phyloP scores from a whole-genome alignment of 176 grass and related monocot species.

The maize (Zea mays) region Zm-B73-REFERENCE-NAM-5.0 NC_050104.1:76764501-76765000 shows the following conservation, averaged over 20 bases:
- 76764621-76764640: slow-evolving; percentile 43
- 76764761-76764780: neutral
- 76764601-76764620: slow-evolving; percentile 39
- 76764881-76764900: slow-evolving; percentile 17
- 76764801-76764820: slow-evolving; percentile 29
- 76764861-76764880: neutral
- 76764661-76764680: neutral
- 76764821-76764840: neutral
- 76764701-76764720: slow-evolving; percentile 15
- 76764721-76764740: slow-evolving; percentile 6
- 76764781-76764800: slow-evolving; percentile 18
- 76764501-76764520: neutral
- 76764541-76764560: slow-evolving; percentile 29
- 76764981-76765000: neutral
- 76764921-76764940: neutral
- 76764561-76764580: slow-evolving; percentile 14
- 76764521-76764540: slow-evolving; percentile 29
- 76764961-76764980: neutral
- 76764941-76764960: slow-evolving; percentile 8
- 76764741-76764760: neutral
- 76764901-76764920: slow-evolving; percentile 17
- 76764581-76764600: slow-evolving; percentile 29
- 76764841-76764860: slow-evolving; percentile 7
- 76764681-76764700: slow-evolving; percentile 40
- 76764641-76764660: slow-evolving; percentile 40